A percentile compares a stretch with the other conserved stretches of the same genome.
Conservation (phyloP, 2,329 filamentous ascomycete genomes). For the Exserohilum rostratum region DNA sequence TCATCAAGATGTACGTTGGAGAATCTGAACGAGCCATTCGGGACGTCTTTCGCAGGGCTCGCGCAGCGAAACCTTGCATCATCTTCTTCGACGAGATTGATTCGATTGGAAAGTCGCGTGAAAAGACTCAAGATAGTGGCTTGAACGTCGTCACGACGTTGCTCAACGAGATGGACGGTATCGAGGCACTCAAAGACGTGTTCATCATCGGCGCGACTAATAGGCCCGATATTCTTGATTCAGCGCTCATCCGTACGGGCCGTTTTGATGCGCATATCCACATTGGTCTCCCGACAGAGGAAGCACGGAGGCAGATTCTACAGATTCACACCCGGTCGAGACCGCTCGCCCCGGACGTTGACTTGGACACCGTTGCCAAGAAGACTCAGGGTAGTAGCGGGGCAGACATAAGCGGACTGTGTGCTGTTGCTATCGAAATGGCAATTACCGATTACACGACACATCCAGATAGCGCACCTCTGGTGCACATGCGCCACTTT, state of each 20-base stretch:
- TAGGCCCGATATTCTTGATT: conserved; percentile 82
- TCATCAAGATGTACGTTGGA: conserved; percentile 96
- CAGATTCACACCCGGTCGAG: conserved; percentile 68
- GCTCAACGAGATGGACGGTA: conserved; percentile 94
- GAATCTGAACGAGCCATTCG: conserved; percentile 88
- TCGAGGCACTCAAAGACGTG: conserved; percentile 81
- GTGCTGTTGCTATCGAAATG: conserved; percentile 48
- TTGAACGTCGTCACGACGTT: conserved; percentile 89
- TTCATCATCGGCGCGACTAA: conserved; percentile 92
- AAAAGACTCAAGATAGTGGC: conserved; percentile 56
- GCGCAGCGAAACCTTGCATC: conserved; percentile 85
- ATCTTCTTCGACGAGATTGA: conserved; percentile 99
- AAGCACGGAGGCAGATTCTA: conserved; percentile 78
- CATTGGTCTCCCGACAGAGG: conserved; percentile 77
- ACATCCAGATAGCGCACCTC: conserved; percentile 26
- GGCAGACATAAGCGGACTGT: conserved; percentile 75
- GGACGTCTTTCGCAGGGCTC: conserved; percentile 83
- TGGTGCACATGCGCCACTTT: conserved; percentile 55
- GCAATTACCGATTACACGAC: conserved; percentile 42
- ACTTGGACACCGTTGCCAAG: conserved; percentile 67
- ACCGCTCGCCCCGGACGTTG: conserved; percentile 66
- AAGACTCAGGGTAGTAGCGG: conserved; percentile 80
- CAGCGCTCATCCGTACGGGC: conserved; percentile 83
- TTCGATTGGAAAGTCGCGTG: conserved; percentile 71
- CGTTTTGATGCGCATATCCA: conserved; percentile 86